A percentile compares a stretch with the other conserved stretches of the same genome.
These are phyloP conservation scores for cucumber (Cucumis sativus) DNA, from an alignment of 306 rosid species.

Conservation along the genomic window DNA sequence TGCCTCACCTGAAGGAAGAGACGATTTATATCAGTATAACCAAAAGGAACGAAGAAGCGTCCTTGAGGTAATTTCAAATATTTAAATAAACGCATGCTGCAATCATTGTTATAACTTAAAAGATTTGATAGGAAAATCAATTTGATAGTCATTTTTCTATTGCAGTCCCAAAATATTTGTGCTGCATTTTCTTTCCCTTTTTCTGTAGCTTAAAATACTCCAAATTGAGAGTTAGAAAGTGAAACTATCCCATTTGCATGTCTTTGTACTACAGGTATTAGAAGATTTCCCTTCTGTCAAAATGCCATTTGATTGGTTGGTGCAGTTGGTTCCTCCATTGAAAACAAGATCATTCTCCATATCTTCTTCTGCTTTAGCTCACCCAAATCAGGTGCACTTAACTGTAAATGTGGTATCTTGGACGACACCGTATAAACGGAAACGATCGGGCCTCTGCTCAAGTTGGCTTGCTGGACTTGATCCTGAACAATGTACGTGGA, in stretches of 20 bases:
- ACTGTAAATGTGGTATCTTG: constrained; percentile 66
- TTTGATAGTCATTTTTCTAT: background rate
- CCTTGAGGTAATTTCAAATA: constrained; percentile 53
- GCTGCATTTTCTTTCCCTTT: background rate
- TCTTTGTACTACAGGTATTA: constrained; percentile 33
- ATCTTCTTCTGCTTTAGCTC: constrained; percentile 57
- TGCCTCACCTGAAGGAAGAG: constrained; percentile 95
- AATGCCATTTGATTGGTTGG: constrained; percentile 88
- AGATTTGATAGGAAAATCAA: background rate
- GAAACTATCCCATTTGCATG: background rate
- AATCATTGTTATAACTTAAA: background rate
- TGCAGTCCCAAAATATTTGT: background rate
- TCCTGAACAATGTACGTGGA: constrained; percentile 41
- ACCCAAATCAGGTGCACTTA: constrained; percentile 73
- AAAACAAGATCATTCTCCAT: constrained; percentile 81
- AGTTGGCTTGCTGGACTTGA: constrained; percentile 72
- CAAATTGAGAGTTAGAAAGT: background rate
- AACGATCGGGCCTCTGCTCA: constrained; percentile 66
- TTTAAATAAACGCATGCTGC: background rate
- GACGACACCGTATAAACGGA: constrained; percentile 82
- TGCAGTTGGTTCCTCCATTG: constrained; percentile 82
- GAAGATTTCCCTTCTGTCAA: constrained; percentile 89
- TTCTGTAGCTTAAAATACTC: background rate
- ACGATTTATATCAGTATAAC: constrained; percentile 88
- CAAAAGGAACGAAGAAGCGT: constrained; percentile 87